phyloP scores from a whole-genome alignment of 2,329 filamentous ascomycete genomes.

The Fusarium ambrosium region DNA sequence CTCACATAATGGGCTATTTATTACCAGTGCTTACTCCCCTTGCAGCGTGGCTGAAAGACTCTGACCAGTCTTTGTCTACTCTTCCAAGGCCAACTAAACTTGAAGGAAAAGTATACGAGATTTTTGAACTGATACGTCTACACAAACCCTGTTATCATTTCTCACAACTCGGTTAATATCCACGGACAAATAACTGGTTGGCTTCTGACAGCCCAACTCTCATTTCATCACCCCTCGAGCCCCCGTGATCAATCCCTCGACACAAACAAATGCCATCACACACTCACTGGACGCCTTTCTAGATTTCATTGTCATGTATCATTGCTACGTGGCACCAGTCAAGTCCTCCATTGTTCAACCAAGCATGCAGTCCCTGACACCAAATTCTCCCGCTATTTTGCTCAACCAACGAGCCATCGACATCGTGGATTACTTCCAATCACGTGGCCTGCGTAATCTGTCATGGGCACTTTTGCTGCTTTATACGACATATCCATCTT shows the following conservation, averaged over 20 bases:
- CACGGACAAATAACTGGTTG: background rate
- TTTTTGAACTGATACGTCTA: background rate
- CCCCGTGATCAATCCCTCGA: constrained; percentile 2
- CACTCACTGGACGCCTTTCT: background rate
- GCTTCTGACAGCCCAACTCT: background rate
- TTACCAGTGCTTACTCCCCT: constrained; percentile 4
- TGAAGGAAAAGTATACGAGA: background rate
- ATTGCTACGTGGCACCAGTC: constrained; percentile 21
- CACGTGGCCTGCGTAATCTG: background rate
- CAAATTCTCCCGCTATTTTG: background rate
- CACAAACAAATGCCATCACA: background rate
- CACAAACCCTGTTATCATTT: background rate
- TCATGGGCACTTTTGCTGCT: background rate
- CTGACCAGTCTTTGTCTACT: background rate
- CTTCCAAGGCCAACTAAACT: background rate
- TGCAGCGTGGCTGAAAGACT: background rate
- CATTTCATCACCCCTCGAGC: background rate
- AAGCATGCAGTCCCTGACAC: constrained; percentile 1
- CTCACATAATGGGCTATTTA: constrained; percentile 1
- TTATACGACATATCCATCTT: background rate
- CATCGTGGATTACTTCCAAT: background rate
- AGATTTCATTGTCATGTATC: background rate
- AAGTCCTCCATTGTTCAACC: background rate
- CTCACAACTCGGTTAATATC: background rate
- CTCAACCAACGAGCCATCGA: constrained; percentile 8